phyloP scores from a whole-genome alignment of 2,329 filamentous ascomycete species.

The Biscogniauxia sp. region DNA sequence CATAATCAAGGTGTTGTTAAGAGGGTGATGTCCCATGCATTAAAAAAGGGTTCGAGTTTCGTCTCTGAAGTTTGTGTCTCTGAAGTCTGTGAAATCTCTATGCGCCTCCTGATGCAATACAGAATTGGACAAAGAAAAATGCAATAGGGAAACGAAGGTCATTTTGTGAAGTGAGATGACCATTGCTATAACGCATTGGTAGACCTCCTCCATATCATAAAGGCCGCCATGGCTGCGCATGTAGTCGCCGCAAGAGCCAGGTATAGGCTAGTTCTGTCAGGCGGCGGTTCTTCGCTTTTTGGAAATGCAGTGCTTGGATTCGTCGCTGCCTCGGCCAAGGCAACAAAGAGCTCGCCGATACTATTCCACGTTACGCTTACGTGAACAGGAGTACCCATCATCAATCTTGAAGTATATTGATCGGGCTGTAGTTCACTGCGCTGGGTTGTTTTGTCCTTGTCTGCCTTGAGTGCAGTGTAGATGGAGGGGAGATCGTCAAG shows the following conservation, averaged over 20 bases:
- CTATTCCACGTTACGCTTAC: slow-evolving; percentile 93
- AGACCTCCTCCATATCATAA: slow-evolving; percentile 63
- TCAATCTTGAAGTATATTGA: slow-evolving; percentile 78
- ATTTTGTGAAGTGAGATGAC: neutral
- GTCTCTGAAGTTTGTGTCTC: neutral
- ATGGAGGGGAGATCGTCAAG: slow-evolving; percentile 87
- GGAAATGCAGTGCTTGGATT: slow-evolving; percentile 87
- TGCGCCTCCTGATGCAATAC: neutral
- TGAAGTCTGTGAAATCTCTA: neutral
- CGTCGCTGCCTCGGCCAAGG: slow-evolving; percentile 85
- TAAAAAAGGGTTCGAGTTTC: neutral
- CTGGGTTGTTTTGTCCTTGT: slow-evolving; percentile 96
- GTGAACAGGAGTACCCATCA: slow-evolving; percentile 89
- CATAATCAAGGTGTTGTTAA: neutral
- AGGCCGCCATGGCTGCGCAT: slow-evolving; percentile 60
- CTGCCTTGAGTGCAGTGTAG: slow-evolving; percentile 91
- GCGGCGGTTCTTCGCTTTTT: slow-evolving; percentile 80
- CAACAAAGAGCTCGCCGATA: slow-evolving; percentile 91
- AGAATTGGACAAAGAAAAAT: slow-evolving; percentile 3
- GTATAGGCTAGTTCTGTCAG: slow-evolving; percentile 82
- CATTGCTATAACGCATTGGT: slow-evolving; percentile 40
- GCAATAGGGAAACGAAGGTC: slow-evolving; percentile 2
- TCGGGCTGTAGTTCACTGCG: slow-evolving; percentile 88
- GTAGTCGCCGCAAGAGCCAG: slow-evolving; percentile 75
- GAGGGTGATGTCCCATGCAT: neutral